These are phyloP conservation scores for Candida alai DNA, from an alignment of 805 yeast species.

Conservation along the genomic window DNA sequence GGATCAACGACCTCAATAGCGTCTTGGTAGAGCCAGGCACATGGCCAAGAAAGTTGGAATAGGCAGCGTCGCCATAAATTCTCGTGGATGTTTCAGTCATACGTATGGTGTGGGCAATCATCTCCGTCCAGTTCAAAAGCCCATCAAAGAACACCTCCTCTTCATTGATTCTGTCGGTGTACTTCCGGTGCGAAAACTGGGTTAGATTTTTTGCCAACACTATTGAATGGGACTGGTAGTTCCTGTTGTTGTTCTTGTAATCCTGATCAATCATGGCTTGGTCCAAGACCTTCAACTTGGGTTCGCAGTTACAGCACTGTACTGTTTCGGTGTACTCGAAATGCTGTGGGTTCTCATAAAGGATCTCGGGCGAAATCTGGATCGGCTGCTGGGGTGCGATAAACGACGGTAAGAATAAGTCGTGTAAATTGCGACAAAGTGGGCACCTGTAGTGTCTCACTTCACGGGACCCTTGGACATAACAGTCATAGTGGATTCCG, in stretches of 20 bases:
- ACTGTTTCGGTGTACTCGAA: conserved; percentile 21
- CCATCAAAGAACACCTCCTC: conserved; percentile 17
- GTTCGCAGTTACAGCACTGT: conserved; percentile 16
- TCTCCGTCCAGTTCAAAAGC: conserved; percentile 19
- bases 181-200: neutral
- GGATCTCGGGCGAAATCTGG: conserved; percentile 10
- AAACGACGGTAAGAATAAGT: conserved; percentile 44
- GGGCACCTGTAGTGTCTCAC: conserved; percentile 42
- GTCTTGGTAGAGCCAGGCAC: conserved; percentile 27
- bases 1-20: conserved; percentile 41
- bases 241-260: neutral
- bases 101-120: conserved; percentile 48
- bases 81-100: conserved; percentile 60
- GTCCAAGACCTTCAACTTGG: conserved; percentile 24
- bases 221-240: neutral
- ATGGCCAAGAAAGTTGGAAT: conserved; percentile 19
- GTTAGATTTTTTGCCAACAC: neutral
- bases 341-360: conserved; percentile 12
- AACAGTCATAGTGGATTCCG: conserved; percentile 49
- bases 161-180: neutral
- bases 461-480: conserved; percentile 22
- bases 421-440: conserved; percentile 44
- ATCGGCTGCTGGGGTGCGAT: conserved; percentile 21
- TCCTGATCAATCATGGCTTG: conserved; percentile 22
- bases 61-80: conserved; percentile 32